phyloP scores from a whole-genome alignment of 78 protist genomes.

The Dictyostelium brefeldianum region DNA sequence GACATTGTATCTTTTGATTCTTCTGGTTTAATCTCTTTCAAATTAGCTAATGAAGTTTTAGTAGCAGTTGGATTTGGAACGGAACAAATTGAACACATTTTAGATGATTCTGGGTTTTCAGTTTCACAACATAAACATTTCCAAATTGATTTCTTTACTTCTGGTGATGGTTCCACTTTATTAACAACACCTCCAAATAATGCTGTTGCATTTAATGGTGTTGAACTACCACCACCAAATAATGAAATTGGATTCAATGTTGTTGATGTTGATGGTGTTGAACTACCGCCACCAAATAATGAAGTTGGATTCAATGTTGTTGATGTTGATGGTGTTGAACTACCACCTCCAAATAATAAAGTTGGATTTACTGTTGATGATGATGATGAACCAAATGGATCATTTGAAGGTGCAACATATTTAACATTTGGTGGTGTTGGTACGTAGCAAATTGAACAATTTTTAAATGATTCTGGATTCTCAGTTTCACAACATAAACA shows the following conservation, averaged over 20 bases:
- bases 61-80: neutral
- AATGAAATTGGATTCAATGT: neutral
- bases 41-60: neutral
- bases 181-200: neutral
- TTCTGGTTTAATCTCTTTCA: neutral
- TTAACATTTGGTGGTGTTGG: slow-evolving; percentile 17
- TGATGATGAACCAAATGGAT: neutral
- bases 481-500: slow-evolving; percentile 65
- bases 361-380: neutral
- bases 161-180: neutral
- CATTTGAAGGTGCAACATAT: neutral
- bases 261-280: neutral
- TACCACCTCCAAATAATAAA: neutral
- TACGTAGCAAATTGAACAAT: slow-evolving; percentile 29
- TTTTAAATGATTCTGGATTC: neutral
- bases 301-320: neutral
- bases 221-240: neutral
- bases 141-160: slow-evolving; percentile 15
- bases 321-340: neutral
- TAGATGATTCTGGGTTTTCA: neutral
- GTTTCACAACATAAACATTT: slow-evolving; percentile 58
- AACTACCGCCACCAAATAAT: no score
- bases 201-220: neutral
- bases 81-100: slow-evolving; percentile 27
- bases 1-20: neutral